A percentile compares a stretch with the other conserved stretches of the same genome.
Evolutionary conservation across 352 stramenopile genomes (phyloP).

Genomic region (Globisporangium irregulare): DNA sequence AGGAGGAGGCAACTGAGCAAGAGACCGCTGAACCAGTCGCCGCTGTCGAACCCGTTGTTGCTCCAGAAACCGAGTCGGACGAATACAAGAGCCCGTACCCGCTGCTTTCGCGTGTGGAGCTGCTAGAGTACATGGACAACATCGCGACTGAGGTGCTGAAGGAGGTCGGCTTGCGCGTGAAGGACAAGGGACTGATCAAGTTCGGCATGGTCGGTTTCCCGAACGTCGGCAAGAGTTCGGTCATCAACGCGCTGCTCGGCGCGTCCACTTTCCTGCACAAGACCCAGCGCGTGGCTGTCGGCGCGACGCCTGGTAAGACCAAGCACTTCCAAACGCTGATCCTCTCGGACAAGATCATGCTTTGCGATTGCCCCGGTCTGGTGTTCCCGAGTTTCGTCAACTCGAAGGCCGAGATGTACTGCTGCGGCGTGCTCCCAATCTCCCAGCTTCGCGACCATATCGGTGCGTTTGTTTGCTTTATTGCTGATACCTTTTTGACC

Average conservation of each 20-base stretch:
- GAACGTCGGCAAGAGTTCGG: slow-evolving; percentile 99
- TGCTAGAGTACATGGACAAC: slow-evolving; percentile 66
- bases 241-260: slow-evolving; percentile 99
- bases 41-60: not conserved
- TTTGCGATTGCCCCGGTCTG: slow-evolving; percentile 99
- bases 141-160: slow-evolving; percentile 55
- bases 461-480: slow-evolving; percentile 18
- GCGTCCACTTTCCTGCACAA: slow-evolving; percentile 95
- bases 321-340: slow-evolving; percentile 99
- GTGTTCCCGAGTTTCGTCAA: slow-evolving; percentile 99
- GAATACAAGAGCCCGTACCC: slow-evolving; percentile 40
- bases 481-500: not conserved
- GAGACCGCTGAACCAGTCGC: slow-evolving; percentile 7
- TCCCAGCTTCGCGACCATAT: slow-evolving; percentile 97
- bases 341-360: slow-evolving; percentile 95
- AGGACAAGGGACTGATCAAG: slow-evolving; percentile 84
- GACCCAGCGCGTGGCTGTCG: slow-evolving; percentile 95
- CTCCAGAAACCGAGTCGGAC: not conserved
- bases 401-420: slow-evolving; percentile 98
- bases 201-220: slow-evolving; percentile 99
- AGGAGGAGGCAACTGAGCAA: slow-evolving; percentile 1
- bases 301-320: slow-evolving; percentile 98
- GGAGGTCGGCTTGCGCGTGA: slow-evolving; percentile 61
- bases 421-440: slow-evolving; percentile 97
- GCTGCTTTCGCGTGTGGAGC: slow-evolving; percentile 67